Evolutionary conservation across 164 flowering plant genomes (phyloP).

Genomic region (Magnolia sinica): DNA sequence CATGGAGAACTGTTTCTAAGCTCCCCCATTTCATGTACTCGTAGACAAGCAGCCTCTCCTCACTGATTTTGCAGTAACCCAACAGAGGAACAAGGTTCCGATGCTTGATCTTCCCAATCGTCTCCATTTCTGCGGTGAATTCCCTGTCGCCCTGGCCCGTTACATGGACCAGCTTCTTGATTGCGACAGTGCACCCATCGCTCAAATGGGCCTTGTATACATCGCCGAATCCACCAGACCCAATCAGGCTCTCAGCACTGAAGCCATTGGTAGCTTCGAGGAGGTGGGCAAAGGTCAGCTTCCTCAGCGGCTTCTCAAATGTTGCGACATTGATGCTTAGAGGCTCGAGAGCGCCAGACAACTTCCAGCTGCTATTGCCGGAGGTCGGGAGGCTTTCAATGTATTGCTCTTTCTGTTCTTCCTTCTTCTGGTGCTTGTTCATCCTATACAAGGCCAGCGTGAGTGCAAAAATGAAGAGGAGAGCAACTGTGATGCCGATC

Average conservation of each 20-base stretch:
- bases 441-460: conserved; percentile 40
- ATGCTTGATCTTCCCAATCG: conserved; percentile 82
- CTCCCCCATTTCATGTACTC: conserved; percentile 93
- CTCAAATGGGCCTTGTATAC: conserved; percentile 79
- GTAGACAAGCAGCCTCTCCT: conserved; percentile 76
- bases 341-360: conserved; percentile 77
- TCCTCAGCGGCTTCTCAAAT: conserved; percentile 83
- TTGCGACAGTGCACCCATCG: conserved; percentile 80
- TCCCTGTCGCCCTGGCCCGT: conserved; percentile 82
- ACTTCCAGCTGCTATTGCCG: conserved; percentile 75
- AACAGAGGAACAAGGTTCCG: conserved; percentile 70
- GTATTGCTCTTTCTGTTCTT: conserved; percentile 52
- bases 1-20: conserved; percentile 79
- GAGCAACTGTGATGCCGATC: conserved; percentile 45
- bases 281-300: conserved; percentile 80
- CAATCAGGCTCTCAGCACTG: conserved; percentile 70
- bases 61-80: conserved; percentile 80
- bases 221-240: conserved; percentile 86
- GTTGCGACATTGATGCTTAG: conserved; percentile 86
- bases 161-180: conserved; percentile 75
- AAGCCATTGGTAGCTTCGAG: conserved; percentile 95
- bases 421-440: conserved; percentile 35
- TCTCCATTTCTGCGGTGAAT: conserved; percentile 88
- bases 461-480: conserved; percentile 46
- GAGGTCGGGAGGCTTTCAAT: conserved; percentile 81